Base-by-base conservation (phyloP, 441 rosid genomes). In the Populus hybrid region DNA sequence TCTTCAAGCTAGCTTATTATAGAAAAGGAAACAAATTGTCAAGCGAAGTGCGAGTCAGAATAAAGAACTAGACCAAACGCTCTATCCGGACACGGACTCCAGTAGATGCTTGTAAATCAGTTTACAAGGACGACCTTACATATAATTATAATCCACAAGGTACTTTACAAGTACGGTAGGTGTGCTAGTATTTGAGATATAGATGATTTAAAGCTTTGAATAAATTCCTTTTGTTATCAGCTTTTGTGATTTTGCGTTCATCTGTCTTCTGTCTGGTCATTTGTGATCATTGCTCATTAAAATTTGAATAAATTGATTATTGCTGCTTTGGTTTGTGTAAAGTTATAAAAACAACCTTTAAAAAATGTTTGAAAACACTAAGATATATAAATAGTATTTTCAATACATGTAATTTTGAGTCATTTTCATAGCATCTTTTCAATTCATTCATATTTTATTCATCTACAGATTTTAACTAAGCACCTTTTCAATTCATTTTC, bases 101-200 rank as follows among this genome's bases (percentile, higher is more conserved):
- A 68, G 68, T 65, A 74, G 77, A 61, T 72, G 80, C 59, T 78
- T 76, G 86, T 83, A 80, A 73, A 82, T 78, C 38, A 72, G 72
- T 69, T 35, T 26, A 67, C 66, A 73, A 63, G 20, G 56, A 40
- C 14, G 8, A 70, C 11, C 26, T 33, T 16, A 35, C 7, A 9
- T 36, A 23, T 70, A 70, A 24, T 64, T 64, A 64, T 29, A n/a
- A 21, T 5, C 59, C 59, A 1, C 31, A 29, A 29, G 31, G 31
- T 29, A 29, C 31, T 50, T 0, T 18, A 29, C 31, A 29, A 3
- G 0, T 29, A 29, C 31, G 31, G 9, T 66, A 68, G 42, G 24
- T 20, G 45, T 33, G 10, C 71, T 33, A 33, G 14, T 68, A 33
- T 33, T 16, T 50, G 7, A 50, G 59, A 50, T 50, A 16, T 50